phyloP scores from a whole-genome alignment of 176 grass and related monocot genomes.

The Elymus sibiricus region DNA sequence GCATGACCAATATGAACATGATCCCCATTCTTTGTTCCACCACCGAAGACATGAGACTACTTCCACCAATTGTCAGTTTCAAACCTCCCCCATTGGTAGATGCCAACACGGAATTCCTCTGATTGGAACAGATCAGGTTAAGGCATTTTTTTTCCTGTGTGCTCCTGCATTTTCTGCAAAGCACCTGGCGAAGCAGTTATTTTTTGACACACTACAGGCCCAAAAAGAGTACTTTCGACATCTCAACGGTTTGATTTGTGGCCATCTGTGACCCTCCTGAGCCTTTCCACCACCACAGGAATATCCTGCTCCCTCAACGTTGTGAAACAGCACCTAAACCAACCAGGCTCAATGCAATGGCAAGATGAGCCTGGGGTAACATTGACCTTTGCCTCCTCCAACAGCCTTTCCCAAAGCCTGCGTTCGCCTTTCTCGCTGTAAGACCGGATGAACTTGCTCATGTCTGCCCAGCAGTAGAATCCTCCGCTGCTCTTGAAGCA shows the following conservation, averaged over 20 bases:
- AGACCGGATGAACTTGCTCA: constrained; percentile 79
- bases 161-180: not conserved
- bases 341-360: constrained; percentile 96
- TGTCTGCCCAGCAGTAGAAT: constrained; percentile 97
- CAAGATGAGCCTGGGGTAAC: constrained; percentile 83
- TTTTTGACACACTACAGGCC: not conserved
- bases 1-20: not conserved
- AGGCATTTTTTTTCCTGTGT: not conserved
- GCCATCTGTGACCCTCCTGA: constrained; percentile 58
- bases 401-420: constrained; percentile 75
- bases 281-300: constrained; percentile 72
- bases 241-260: constrained; percentile 27
- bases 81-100: not conserved
- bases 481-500: constrained; percentile 79
- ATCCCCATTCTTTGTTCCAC: not conserved
- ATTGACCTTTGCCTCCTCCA: constrained; percentile 84
- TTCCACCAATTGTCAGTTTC: not conserved
- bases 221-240: not conserved
- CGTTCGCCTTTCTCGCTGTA: constrained; percentile 91
- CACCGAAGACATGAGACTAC: not conserved
- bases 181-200: constrained; percentile 1
- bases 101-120: not conserved
- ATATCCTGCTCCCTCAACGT: constrained; percentile 76
- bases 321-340: constrained; percentile 92
- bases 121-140: not conserved